phyloP scores from a whole-genome alignment of 257 asterid species.

The Ehretia macrophylla region DNA sequence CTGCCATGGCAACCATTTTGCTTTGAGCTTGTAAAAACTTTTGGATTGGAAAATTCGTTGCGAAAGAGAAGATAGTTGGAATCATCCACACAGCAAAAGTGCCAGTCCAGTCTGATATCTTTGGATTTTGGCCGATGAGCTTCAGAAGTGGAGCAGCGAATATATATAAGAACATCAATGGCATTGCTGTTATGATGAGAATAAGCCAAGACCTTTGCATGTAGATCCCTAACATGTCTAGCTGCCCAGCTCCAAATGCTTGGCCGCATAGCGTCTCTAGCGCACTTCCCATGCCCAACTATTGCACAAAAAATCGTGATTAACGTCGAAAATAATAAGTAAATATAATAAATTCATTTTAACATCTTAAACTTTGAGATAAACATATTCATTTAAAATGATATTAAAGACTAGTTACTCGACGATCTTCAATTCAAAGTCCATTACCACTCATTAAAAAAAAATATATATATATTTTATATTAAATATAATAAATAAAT shows the following conservation, averaged over 20 bases:
- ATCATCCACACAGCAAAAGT: constrained; percentile 54
- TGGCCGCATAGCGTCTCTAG: constrained; percentile 62
- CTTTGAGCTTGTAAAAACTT: constrained; percentile 64
- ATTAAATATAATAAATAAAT: no score
- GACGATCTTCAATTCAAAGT: no score
- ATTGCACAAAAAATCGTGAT: background rate
- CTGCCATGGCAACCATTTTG: constrained; percentile 42
- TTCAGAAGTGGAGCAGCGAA: constrained; percentile 39
- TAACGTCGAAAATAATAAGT: no score
- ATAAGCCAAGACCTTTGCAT: constrained; percentile 58
- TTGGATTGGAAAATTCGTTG: constrained; percentile 47
- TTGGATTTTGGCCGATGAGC: constrained; percentile 35
- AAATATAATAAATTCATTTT: no score
- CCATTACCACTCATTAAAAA: no score
- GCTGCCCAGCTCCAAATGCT: constrained; percentile 54
- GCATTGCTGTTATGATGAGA: constrained; percentile 25
- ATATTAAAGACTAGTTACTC: no score
- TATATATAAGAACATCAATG: constrained; percentile 32
- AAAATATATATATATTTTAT: no score
- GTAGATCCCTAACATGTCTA: constrained; percentile 48
- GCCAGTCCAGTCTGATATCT: constrained; percentile 41
- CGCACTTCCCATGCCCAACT: constrained; percentile 63
- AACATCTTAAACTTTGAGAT: no score
- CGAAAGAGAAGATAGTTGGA: constrained; percentile 57
- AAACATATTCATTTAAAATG: no score